Conservation (phyloP, 2,329 filamentous ascomycete genomes). For the Calonectria pauciramosa region DNA sequence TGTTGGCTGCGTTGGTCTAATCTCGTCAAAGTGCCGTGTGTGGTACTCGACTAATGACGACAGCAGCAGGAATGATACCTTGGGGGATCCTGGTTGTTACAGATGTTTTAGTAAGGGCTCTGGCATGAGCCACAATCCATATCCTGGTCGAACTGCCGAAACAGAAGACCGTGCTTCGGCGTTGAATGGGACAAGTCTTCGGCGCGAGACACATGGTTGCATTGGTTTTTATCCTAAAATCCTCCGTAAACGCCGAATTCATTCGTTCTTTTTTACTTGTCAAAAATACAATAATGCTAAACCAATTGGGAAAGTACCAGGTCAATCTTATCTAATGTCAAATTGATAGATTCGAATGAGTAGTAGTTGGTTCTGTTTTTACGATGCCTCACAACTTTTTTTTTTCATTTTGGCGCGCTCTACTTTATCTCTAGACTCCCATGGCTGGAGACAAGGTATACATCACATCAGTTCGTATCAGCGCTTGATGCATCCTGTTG, state of each 20-base stretch:
- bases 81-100: conserved; percentile 5
- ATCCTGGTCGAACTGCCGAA: conserved; percentile 7
- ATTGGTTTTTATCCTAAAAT: background rate
- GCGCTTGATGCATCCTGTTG: background rate
- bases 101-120: conserved; percentile 11
- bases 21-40: background rate
- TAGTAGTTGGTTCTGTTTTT: background rate
- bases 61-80: conserved; percentile 7
- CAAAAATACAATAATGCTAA: background rate
- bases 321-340: background rate
- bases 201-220: background rate
- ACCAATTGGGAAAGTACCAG: background rate
- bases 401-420: background rate
- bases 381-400: background rate
- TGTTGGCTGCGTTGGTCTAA: conserved; percentile 42
- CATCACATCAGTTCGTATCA: background rate
- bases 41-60: background rate
- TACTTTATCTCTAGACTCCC: background rate
- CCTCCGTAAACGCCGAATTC: background rate
- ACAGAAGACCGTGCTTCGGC: background rate
- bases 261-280: background rate
- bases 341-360: background rate
- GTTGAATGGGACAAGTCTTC: background rate
- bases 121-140: conserved; percentile 6
- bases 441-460: background rate